Evolutionary conservation across 2,329 filamentous ascomycete genomes (phyloP).

Genomic region (Biscogniauxia marginata): DNA sequence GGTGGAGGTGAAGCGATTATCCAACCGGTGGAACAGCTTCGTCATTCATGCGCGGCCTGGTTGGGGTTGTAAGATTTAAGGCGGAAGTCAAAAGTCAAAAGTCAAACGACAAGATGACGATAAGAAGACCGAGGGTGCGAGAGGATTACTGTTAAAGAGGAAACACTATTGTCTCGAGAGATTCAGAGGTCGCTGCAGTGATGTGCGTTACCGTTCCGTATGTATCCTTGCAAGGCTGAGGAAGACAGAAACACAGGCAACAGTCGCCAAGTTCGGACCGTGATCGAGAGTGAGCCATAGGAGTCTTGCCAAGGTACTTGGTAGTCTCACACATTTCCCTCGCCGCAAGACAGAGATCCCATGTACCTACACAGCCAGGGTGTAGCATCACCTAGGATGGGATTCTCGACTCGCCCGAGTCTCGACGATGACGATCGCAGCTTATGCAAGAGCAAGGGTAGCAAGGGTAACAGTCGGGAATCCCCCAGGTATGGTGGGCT

Average conservation of each 20-base stretch:
- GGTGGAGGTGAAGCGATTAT: constrained; percentile 13
- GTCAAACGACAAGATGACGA: background rate
- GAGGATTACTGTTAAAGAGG: constrained; percentile 3
- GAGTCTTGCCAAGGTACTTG: background rate
- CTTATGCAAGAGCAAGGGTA: background rate
- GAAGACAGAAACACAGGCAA: background rate
- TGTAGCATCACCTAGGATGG: background rate
- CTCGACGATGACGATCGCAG: background rate
- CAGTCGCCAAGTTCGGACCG: background rate
- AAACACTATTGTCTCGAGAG: background rate
- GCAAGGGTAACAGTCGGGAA: background rate
- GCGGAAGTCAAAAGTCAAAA: constrained; percentile 7
- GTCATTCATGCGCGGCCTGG: constrained; percentile 26
- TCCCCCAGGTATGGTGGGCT: background rate
- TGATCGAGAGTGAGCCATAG: background rate
- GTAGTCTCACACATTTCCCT: background rate
- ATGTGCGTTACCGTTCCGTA: background rate
- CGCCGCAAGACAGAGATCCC: background rate
- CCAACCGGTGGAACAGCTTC: constrained; percentile 25
- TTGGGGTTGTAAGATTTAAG: constrained; percentile 14
- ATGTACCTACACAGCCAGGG: background rate
- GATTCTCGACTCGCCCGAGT: background rate
- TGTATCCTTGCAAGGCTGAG: background rate
- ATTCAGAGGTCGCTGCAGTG: background rate
- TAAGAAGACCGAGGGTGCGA: constrained; percentile 9